These are phyloP conservation scores for Boechera divaricarpa DNA, from an alignment of 345 rosid species.

Conservation along the genomic window DNA sequence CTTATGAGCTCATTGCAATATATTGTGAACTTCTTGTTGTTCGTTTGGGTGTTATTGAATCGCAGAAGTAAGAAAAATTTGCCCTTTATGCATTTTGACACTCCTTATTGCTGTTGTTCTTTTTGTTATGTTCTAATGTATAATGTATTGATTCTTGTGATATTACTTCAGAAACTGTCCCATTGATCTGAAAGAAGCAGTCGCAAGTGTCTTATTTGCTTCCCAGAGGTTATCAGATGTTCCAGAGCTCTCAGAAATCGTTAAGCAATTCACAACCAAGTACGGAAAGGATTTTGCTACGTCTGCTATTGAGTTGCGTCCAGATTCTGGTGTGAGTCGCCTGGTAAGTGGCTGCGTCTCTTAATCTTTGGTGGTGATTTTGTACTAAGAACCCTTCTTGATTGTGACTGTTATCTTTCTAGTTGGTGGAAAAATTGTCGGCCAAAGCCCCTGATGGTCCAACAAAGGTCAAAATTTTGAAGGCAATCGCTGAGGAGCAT, in stretches of 20 bases:
- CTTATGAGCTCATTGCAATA: constrained; percentile 79
- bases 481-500: constrained; percentile 76
- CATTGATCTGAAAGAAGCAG: constrained; percentile 81
- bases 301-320: constrained; percentile 81
- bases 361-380: not conserved
- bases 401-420: constrained; percentile 12
- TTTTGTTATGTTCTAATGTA: not conserved
- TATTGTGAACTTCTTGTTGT: constrained; percentile 78
- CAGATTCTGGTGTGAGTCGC: constrained; percentile 93
- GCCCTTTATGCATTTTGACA: not conserved
- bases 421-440: constrained; percentile 88
- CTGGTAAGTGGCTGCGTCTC: constrained; percentile 55
- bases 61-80: constrained; percentile 64
- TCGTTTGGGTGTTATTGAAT: constrained; percentile 82
- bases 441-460: constrained; percentile 87
- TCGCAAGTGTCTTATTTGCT: constrained; percentile 78
- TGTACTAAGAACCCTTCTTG: constrained; percentile 5
- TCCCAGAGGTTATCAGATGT: constrained; percentile 89
- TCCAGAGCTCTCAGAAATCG: constrained; percentile 76
- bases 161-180: constrained; percentile 64
- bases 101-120: not conserved
- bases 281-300: constrained; percentile 86
- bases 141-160: constrained; percentile 28
- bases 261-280: constrained; percentile 73
- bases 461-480: constrained; percentile 75